phyloP scores from a whole-genome alignment of 495 filamentous ascomycete species.

The Penicillium flavigenum region DNA sequence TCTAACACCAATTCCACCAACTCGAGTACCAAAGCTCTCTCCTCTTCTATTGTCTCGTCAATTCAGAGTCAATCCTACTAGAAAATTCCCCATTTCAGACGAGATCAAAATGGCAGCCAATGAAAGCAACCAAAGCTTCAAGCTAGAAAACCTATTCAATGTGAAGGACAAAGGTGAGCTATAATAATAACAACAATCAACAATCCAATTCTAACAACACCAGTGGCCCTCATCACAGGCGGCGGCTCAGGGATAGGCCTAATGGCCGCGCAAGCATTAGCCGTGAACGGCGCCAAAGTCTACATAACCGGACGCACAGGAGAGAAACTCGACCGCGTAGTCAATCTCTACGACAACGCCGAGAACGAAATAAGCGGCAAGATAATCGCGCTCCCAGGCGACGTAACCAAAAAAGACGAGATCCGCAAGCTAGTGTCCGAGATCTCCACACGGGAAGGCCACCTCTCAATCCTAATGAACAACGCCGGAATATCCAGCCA shows the following conservation, averaged over 20 bases:
- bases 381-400: slow-evolving; percentile 56
- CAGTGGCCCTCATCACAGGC: slow-evolving; percentile 57
- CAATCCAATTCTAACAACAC: background rate
- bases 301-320: slow-evolving; percentile 60
- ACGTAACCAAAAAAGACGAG: slow-evolving; percentile 49
- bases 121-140: slow-evolving; percentile 49
- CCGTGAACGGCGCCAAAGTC: slow-evolving; percentile 59
- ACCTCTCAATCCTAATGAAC: slow-evolving; percentile 55
- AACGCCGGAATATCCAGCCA: slow-evolving; percentile 50
- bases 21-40: background rate
- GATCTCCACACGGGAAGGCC: slow-evolving; percentile 43
- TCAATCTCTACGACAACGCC: slow-evolving; percentile 42
- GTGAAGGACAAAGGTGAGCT: slow-evolving; percentile 49
- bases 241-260: slow-evolving; percentile 53
- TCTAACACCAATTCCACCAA: background rate
- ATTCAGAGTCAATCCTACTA: background rate
- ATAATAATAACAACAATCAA: background rate
- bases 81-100: background rate
- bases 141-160: slow-evolving; percentile 53
- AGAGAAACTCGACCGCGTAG: slow-evolving; percentile 56
- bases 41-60: background rate
- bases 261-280: slow-evolving; percentile 57
- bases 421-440: slow-evolving; percentile 46
- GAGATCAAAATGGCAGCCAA: slow-evolving; percentile 22
- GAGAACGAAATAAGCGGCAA: slow-evolving; percentile 49